phyloP scores from a whole-genome alignment of 2,329 filamentous ascomycete genomes.

The Alternaria gansuensis region DNA sequence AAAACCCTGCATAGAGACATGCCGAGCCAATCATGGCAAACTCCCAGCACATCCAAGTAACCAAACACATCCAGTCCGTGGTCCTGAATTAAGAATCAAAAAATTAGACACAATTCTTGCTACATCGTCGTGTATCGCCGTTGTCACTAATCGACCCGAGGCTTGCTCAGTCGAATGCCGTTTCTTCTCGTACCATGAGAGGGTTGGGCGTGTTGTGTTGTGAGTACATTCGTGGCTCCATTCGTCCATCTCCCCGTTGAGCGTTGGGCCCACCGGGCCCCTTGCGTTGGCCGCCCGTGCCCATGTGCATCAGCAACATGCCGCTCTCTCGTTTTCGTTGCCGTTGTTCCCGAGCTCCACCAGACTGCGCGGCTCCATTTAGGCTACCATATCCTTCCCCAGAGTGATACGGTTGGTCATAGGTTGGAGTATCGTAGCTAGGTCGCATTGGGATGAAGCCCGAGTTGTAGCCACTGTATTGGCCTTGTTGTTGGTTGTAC shows the following conservation, averaged over 20 bases:
- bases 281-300: constrained; percentile 48
- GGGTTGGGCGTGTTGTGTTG: constrained; percentile 23
- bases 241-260: constrained; percentile 28
- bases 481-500: constrained; percentile 36
- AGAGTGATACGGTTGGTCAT: constrained; percentile 41
- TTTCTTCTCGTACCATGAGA: constrained; percentile 43
- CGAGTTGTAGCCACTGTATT: constrained; percentile 55
- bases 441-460: constrained; percentile 63
- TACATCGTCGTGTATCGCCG: constrained; percentile 24
- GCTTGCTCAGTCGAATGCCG: constrained; percentile 42
- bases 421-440: constrained; percentile 55
- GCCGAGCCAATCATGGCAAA: not conserved
- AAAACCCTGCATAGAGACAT: constrained; percentile 2
- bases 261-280: constrained; percentile 45
- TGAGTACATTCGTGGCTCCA: constrained; percentile 26
- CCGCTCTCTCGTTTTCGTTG: constrained; percentile 51
- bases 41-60: constrained; percentile 1
- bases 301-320: constrained; percentile 54
- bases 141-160: constrained; percentile 5
- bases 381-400: constrained; percentile 49
- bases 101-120: constrained; percentile 39
- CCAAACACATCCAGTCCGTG: constrained; percentile 42
- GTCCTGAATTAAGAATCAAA: constrained; percentile 40
- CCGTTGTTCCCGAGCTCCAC: constrained; percentile 42
- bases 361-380: constrained; percentile 43